phyloP scores from a whole-genome alignment of 2,329 filamentous ascomycete genomes.

The Verticillium longisporum region DNA sequence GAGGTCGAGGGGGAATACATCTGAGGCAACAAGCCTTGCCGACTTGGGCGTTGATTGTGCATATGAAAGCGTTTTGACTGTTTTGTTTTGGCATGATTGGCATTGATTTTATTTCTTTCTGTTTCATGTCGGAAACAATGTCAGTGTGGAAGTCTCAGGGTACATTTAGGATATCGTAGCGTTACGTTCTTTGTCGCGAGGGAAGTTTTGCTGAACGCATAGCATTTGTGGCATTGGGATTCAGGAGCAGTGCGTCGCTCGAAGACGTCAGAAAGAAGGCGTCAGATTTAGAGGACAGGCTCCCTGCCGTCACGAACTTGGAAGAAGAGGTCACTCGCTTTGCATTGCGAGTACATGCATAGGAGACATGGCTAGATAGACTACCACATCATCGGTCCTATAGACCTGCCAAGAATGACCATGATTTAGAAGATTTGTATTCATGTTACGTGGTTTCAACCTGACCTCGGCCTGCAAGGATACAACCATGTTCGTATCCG shows the following conservation, averaged over 20 bases:
- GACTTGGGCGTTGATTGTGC: background rate
- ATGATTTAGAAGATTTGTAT: background rate
- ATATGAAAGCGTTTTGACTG: background rate
- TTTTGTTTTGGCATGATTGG: background rate
- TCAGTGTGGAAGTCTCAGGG: background rate
- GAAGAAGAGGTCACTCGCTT: background rate
- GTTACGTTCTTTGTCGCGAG: background rate
- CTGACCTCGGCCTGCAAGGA: no score
- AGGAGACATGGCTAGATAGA: background rate
- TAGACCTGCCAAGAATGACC: background rate
- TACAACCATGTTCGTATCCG: no score
- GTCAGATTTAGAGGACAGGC: background rate
- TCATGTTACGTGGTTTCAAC: background rate
- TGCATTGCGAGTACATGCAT: background rate
- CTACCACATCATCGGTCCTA: background rate
- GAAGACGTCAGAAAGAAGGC: background rate
- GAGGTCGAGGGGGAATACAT: conserved; percentile 24
- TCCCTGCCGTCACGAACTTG: background rate
- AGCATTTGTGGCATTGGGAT: background rate
- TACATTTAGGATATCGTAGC: background rate
- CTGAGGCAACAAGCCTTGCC: conserved; percentile 8
- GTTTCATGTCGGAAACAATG: background rate
- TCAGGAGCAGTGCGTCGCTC: no score
- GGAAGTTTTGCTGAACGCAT: background rate
- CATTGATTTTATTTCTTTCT: background rate